These are phyloP conservation scores for Patellifolia procumbens DNA, from an alignment of 179 eudicot genomes.

Conservation along the genomic window DNA sequence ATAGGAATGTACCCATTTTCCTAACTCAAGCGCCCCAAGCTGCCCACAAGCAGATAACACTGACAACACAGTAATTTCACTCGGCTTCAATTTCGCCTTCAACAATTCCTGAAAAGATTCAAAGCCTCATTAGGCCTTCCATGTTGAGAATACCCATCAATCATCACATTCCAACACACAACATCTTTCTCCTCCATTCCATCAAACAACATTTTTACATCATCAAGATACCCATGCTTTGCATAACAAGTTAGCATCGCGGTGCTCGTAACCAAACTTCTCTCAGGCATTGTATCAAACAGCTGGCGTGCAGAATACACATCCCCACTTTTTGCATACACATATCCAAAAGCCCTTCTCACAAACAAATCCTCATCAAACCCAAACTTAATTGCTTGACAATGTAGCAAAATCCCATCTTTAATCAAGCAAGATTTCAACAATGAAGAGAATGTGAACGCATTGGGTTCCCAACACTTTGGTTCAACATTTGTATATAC, in stretches of 20 bases:
- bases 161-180: slow-evolving; percentile 77
- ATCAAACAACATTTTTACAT: slow-evolving; percentile 58
- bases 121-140: slow-evolving; percentile 55
- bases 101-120: slow-evolving; percentile 46
- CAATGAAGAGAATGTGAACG: slow-evolving; percentile 54
- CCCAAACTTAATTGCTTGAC: slow-evolving; percentile 49
- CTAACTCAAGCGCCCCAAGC: slow-evolving; percentile 61
- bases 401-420: slow-evolving; percentile 47
- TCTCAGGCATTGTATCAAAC: slow-evolving; percentile 61
- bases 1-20: slow-evolving; percentile 60
- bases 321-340: slow-evolving; percentile 60
- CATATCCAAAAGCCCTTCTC: slow-evolving; percentile 56
- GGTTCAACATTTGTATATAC: slow-evolving; percentile 53
- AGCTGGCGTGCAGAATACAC: slow-evolving; percentile 49
- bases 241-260: slow-evolving; percentile 69
- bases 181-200: slow-evolving; percentile 55
- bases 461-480: slow-evolving; percentile 57
- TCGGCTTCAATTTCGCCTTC: slow-evolving; percentile 45
- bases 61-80: slow-evolving; percentile 49
- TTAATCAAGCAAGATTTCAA: slow-evolving; percentile 45
- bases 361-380: slow-evolving; percentile 51
- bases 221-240: slow-evolving; percentile 53
- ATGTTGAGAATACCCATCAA: slow-evolving; percentile 61
- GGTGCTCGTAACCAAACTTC: slow-evolving; percentile 51
- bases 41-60: slow-evolving; percentile 63